Conservation (phyloP, 1,139 yeast genomes). For the Diutina ranongensis region DNA sequence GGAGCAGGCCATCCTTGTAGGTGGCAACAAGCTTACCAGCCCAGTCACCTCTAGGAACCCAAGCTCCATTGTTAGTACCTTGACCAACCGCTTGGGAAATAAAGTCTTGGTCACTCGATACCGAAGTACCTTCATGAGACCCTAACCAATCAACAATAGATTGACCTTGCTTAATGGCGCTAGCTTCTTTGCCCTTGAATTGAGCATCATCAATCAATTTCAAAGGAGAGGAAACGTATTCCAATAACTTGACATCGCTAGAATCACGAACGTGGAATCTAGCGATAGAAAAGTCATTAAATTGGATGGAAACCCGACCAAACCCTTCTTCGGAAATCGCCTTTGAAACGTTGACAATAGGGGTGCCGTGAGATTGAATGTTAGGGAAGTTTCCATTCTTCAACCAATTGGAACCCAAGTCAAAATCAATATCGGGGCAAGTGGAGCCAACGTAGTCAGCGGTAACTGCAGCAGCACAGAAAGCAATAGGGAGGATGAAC, state of each 20-base stretch:
- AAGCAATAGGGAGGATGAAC: neutral
- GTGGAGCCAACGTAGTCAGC: neutral
- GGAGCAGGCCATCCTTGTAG: neutral
- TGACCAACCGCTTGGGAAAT: neutral
- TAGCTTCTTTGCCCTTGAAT: neutral
- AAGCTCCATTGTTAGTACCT: neutral
- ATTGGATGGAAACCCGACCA: neutral
- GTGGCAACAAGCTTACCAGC: neutral
- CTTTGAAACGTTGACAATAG: slow-evolving; percentile 1
- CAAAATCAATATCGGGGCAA: neutral
- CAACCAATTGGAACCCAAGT: neutral
- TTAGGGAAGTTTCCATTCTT: neutral
- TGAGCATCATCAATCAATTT: neutral
- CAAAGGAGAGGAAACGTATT: neutral
- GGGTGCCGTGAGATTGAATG: neutral
- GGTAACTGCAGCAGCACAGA: neutral
- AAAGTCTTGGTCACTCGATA: neutral
- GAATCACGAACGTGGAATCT: neutral
- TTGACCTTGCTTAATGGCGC: neutral
- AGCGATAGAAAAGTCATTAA: slow-evolving; percentile 2
- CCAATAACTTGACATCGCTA: neutral
- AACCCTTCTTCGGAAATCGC: neutral
- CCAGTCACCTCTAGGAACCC: slow-evolving; percentile 2
- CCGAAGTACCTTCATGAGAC: neutral
- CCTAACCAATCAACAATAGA: neutral